Base-by-base conservation (phyloP, 2,329 filamentous ascomycete species). In the Sphaerulina populicola region DNA sequence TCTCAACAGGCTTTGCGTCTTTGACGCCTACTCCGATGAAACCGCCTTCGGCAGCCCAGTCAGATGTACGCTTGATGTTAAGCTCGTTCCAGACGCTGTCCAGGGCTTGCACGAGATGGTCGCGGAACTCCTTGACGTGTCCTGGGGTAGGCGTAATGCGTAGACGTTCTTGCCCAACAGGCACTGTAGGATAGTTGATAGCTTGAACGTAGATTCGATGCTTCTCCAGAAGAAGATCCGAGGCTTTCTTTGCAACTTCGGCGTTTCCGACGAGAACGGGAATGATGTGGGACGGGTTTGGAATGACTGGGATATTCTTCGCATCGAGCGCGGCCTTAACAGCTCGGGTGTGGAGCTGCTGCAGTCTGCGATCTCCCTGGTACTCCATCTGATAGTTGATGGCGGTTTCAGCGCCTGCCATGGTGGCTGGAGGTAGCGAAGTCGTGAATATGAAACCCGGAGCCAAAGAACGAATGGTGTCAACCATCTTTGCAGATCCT, bases 371-470 rank as follows among this genome's bases (percentile, higher is more conserved):
- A 69, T 98, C 93, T 51, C 88, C 88, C 62, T 85, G 80, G 68
- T 94, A 85, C 45, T 76, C 76, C 74, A 88, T 85, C 70, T 97
- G 93, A 68, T 97, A 96, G 66, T 96, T 87, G 63, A 98, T 97
- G 33, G 93, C 89, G 1, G 88, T 77, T 68, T 83, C 81, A 18
- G 93, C 93, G 49, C 93, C 93, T 15, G 93, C 90, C 93, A 98
- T 98, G 56, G 89, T 94, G 11, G 93, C 89, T 0, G 93, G 93
- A 3, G 93, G 93, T 10, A 98, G 81, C 8, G 90, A 94, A 4
- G 93, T 98, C 42, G 93, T 98, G 75, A 98, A 98, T 70, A 98
- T 98, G 74, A 98, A 98, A 27, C 93, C 93, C 3, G 93, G 90
- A 1, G 93, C 93, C 37, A 97, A 81, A 7, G 93, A 97, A 47